Percentiles rank a stretch among this genome's conserved stretches.
phyloP scores from a whole-genome alignment of 148 eudicot species.

The Dysphania ambrosioides region DNA sequence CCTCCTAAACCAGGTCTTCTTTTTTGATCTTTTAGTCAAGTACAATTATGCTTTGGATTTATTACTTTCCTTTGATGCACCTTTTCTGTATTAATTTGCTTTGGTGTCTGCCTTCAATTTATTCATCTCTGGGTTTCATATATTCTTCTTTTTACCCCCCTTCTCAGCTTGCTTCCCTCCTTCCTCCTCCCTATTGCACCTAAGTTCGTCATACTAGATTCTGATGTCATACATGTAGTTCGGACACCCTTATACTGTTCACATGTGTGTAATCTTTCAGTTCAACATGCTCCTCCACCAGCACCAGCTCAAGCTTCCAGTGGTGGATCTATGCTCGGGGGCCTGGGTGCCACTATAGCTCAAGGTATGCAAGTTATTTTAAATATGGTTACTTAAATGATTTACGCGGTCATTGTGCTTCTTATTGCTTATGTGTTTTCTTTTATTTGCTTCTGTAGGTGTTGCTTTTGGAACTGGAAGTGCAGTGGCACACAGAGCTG shows the following conservation, averaged over 20 bases:
- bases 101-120: background rate
- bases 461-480: slow-evolving; percentile 88
- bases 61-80: too few relatives aligned
- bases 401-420: background rate
- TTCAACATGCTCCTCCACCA: slow-evolving; percentile 75
- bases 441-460: slow-evolving; percentile 36
- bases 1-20: slow-evolving; percentile 53
- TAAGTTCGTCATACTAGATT: too few relatives aligned
- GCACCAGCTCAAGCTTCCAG: slow-evolving; percentile 58
- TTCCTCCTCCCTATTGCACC: too few relatives aligned
- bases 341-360: slow-evolving; percentile 74
- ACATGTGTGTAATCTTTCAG: slow-evolving; percentile 35
- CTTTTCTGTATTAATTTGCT: too few relatives aligned
- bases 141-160: too few relatives aligned
- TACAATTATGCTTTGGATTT: too few relatives aligned
- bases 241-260: background rate
- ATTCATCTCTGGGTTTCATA: too few relatives aligned
- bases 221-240: too few relatives aligned
- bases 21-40: background rate
- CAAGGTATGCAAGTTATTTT: slow-evolving; percentile 46
- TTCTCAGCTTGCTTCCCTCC: too few relatives aligned
- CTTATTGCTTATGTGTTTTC: background rate
- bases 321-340: slow-evolving; percentile 66
- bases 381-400: background rate
- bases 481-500: slow-evolving; percentile 85